Evolutionary conservation across 169 alveolate species (phyloP).

Genomic region (Neospora caninum): DNA sequence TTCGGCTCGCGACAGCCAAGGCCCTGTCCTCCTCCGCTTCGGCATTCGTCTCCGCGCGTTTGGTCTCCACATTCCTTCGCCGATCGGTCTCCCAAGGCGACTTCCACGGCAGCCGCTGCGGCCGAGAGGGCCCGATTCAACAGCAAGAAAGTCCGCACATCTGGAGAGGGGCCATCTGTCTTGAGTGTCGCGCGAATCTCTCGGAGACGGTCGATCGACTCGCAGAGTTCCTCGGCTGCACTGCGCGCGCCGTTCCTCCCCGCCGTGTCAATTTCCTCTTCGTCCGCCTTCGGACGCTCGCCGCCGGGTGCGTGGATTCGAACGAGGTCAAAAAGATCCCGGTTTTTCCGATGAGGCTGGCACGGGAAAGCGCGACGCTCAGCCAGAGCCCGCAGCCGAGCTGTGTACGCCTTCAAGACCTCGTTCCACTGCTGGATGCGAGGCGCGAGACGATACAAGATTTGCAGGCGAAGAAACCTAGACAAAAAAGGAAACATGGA

Average conservation of each 20-base stretch:
- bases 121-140: neutral
- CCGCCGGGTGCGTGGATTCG: neutral
- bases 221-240: neutral
- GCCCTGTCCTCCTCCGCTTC: neutral
- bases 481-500: neutral
- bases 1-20: neutral
- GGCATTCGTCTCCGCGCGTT: neutral
- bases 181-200: neutral
- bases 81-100: neutral
- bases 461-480: conserved; percentile 6
- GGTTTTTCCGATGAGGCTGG: neutral
- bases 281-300: too few relatives aligned
- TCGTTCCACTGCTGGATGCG: conserved; percentile 17
- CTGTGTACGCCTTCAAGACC: conserved; percentile 29
- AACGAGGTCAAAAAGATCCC: neutral
- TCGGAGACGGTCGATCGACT: neutral
- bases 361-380: neutral
- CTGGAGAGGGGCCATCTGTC: neutral
- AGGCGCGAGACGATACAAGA: neutral
- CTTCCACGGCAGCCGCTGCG: conserved; percentile 1
- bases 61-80: neutral
- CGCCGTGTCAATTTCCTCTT: neutral
- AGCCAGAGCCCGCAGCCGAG: neutral
- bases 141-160: neutral
- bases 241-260: neutral